phyloP scores from a whole-genome alignment of 208 protist species.

The Leishmania lainsoni region DNA sequence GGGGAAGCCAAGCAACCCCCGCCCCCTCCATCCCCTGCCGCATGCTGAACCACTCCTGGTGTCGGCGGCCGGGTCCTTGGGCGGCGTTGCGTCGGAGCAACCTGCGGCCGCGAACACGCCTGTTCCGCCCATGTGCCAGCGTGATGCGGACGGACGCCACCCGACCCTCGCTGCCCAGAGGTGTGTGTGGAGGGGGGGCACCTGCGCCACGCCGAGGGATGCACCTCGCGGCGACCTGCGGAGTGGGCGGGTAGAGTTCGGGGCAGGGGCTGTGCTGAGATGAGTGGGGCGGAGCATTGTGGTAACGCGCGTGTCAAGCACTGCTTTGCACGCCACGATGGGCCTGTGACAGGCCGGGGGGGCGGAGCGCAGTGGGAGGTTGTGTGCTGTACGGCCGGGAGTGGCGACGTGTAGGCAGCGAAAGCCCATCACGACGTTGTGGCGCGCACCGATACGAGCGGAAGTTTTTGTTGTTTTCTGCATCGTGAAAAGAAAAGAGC shows the following conservation, averaged over 20 bases:
- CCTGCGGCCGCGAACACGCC: background rate
- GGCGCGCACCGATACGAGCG: background rate
- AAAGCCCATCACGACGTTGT: background rate
- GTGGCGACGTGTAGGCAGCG: background rate
- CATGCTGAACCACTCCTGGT: background rate
- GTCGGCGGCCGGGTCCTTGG: background rate
- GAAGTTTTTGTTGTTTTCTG: background rate
- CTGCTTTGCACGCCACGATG: background rate
- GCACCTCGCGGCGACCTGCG: background rate
- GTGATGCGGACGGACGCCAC: background rate
- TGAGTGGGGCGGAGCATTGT: background rate
- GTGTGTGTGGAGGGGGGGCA: background rate
- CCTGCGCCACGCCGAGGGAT: background rate
- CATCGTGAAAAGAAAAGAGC: background rate
- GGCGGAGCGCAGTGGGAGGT: background rate
- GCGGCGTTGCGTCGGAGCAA: background rate
- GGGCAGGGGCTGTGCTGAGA: background rate
- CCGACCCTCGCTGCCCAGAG: background rate
- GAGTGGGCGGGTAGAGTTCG: background rate
- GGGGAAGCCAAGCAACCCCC: background rate
- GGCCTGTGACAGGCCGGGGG: background rate
- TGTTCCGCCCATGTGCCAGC: background rate
- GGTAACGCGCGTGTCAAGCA: background rate
- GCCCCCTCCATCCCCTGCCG: background rate
- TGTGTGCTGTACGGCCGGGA: background rate